Evolutionary conservation across 768 basidiomycete genomes (phyloP), one percentile per base, ranked within the genome.

Genomic region (Pleurotus ostreatus): DNA sequence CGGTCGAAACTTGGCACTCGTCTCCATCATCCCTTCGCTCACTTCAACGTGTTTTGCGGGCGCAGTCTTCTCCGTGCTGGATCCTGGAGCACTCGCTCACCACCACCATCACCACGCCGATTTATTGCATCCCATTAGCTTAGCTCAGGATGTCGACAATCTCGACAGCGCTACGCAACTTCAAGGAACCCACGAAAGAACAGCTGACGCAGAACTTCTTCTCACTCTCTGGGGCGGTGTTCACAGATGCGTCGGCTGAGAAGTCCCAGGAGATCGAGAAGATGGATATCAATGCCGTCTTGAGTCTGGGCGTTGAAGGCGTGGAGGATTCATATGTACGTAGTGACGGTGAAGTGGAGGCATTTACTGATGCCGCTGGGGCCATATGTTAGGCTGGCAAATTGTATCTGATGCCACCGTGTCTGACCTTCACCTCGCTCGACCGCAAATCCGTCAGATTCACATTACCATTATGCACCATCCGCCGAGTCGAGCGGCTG

Each of bases 401-500:
- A 68, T 75, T 98, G 41, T 81, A 94, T 66, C 79, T 99, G 43
- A 79, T 96, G 58, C 83, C 94, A 8, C 93, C 94, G 0, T 98
- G 89, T 72, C 79, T 99, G 7, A 84, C 90, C 16, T 99, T 98
- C 71, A 74, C 86, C 11, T 96, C 94, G 4, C 72, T 96, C 22
- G 97, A 99, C 71, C 84, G 88, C 65, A 94, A 94, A 68, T 94
- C 92, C 20, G 94, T 94, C 57, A 80, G 88, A 44, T 94, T 94
- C 71, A 93, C 94, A 6, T 73, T 98, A 7, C 96, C 97, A 26
- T 79, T 99, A 43, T 93, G 88, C 53, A 94, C 94, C 4, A 85
- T 99, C 62, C 83, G 97, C 51, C 78, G 97, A 55, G 97, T 99
- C 18, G 97, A 99, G 72, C 77, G 94, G 47, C 79, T 98, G 52